phyloP scores from a whole-genome alignment of 2,329 filamentous ascomycete genomes.

The Trichoderma lentiforme region DNA sequence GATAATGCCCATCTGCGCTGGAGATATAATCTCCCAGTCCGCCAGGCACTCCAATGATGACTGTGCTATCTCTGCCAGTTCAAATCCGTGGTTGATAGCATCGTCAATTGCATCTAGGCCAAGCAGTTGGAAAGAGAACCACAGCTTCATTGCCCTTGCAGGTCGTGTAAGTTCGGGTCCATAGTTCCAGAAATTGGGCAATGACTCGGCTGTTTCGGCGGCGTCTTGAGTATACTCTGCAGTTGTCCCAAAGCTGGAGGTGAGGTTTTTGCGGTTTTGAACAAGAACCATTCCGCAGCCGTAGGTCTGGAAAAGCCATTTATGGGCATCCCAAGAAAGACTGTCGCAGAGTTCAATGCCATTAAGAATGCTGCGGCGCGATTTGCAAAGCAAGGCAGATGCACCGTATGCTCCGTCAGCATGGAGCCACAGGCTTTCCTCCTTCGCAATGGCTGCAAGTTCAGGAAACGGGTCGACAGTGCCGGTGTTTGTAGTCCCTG shows the following conservation, averaged over 20 bases:
- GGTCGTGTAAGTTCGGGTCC: constrained; percentile 26
- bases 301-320: constrained; percentile 30
- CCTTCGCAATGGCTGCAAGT: constrained; percentile 11
- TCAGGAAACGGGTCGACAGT: constrained; percentile 18
- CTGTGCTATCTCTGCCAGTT: constrained; percentile 24
- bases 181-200: constrained; percentile 29
- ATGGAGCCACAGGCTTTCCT: constrained; percentile 24
- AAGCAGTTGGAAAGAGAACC: constrained; percentile 26
- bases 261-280: constrained; percentile 20
- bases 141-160: constrained; percentile 27
- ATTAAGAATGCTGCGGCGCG: constrained; percentile 8
- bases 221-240: constrained; percentile 28
- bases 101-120: constrained; percentile 23
- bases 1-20: constrained; percentile 24
- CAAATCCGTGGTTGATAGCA: constrained; percentile 26
- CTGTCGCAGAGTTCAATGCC: constrained; percentile 24
- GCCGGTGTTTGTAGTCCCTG: constrained; percentile 22
- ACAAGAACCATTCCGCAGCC: constrained; percentile 26
- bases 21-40: constrained; percentile 26
- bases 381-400: constrained; percentile 22
- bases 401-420: constrained; percentile 28
- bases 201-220: constrained; percentile 24
- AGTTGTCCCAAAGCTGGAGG: constrained; percentile 25
- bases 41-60: constrained; percentile 19
- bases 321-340: constrained; percentile 28